Evolutionary conservation across 2,329 filamentous ascomycete species (phyloP), one percentile per base, ranked within the genome.

Genomic region (Metarhizium album): DNA sequence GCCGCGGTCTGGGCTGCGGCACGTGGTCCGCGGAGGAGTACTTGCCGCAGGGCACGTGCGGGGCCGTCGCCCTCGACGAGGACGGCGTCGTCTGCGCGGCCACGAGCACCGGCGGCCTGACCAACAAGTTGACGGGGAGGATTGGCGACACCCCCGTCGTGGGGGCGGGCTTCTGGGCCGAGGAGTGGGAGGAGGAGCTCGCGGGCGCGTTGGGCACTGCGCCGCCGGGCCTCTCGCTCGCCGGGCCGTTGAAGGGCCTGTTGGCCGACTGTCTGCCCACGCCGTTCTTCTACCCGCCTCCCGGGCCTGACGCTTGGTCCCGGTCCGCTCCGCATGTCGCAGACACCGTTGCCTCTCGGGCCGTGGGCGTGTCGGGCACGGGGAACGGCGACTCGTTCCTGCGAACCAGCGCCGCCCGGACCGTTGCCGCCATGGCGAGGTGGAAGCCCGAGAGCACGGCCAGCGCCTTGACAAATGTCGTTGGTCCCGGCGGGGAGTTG

Each of bases 331-430:
- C 13, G 13, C 35, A 14, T 14, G 24, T 24, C 52, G 24, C 14
- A 24, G 7, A 49, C 46, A 18, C 51, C 48, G 13, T 50, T 4
- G 31, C 35, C 27, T 64, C 56, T 3, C 57, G 65, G n/a, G 72
- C 74, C 0, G 61, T 77, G 6, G 87, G 76, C 0, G 70, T 88
- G 9, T 91, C 86, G 0, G 86, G 87, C 1, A 91, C 89, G 0
- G 90, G 90, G 0, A 95, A 95, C 59, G 90, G 90, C 0, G 90
- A 95, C 67, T 88, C 86, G 0, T 95, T 95, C 64, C 74, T 95
- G 16, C 82, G 88, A 3, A 71, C 81, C 2, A 78, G 75, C 14
- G 89, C 89, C 1, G 80, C 78, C 0, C 80, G 86, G 31, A 90
- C 86, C 0, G 81, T 84, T 0, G 84, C 80, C 2, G 81, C 87